Percentiles rank a stretch among this genome's conserved stretches.
phyloP scores from a whole-genome alignment of 768 basidiomycete genomes.

The Russula lepida region DNA sequence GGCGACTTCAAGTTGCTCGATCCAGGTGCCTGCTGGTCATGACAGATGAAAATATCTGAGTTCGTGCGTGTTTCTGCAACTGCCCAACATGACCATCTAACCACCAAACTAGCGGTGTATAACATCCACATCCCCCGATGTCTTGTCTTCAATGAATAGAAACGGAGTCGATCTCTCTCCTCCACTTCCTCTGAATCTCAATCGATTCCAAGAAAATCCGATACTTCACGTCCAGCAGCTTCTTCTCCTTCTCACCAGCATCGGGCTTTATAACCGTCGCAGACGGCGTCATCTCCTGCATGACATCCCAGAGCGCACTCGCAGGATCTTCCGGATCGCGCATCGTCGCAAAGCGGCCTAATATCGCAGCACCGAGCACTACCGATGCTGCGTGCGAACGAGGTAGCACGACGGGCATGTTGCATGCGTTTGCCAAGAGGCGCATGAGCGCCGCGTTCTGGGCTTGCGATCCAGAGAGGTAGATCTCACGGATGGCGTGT shows the following conservation, averaged over 20 bases:
- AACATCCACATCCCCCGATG: background rate
- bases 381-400: conserved; percentile 70
- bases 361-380: conserved; percentile 88
- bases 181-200: conserved; percentile 84
- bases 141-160: conserved; percentile 13
- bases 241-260: conserved; percentile 55
- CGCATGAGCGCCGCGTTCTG: conserved; percentile 85
- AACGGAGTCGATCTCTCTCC: conserved; percentile 65
- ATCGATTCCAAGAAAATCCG: conserved; percentile 85
- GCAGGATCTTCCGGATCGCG: conserved; percentile 41
- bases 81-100: too few relatives aligned
- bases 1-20: too few relatives aligned
- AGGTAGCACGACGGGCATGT: conserved; percentile 77
- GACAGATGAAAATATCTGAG: too few relatives aligned
- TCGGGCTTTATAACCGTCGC: conserved; percentile 64
- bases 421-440: conserved; percentile 79
- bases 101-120: background rate
- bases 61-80: too few relatives aligned
- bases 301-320: conserved; percentile 79
- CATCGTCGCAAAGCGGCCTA: conserved; percentile 79
- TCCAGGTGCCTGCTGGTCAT: too few relatives aligned
- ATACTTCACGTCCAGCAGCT: conserved; percentile 84
- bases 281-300: conserved; percentile 93
- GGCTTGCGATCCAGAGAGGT: conserved; percentile 90
- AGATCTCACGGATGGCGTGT: conserved; percentile 74